Percentiles rank a stretch among this genome's conserved stretches.
These are phyloP conservation scores for Acanthamoeba sp. DNA, from an alignment of 208 protist genomes.

Conservation along the genomic window DNA sequence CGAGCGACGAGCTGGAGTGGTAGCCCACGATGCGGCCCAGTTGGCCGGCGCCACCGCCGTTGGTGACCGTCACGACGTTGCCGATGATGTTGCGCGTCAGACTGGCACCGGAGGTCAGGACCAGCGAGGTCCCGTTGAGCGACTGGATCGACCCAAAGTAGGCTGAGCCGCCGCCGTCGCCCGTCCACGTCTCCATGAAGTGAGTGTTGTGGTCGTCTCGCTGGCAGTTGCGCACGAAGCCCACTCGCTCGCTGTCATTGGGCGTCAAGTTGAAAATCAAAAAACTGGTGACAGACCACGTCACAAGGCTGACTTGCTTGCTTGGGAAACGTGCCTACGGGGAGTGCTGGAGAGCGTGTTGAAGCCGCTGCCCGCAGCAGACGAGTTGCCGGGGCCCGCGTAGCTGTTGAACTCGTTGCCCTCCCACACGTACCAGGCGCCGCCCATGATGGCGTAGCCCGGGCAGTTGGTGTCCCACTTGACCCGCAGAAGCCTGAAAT, in stretches of 20 bases:
- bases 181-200: slow-evolving; percentile 25
- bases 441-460: not conserved
- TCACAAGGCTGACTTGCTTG: no score
- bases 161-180: not conserved
- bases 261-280: no score
- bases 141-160: not conserved
- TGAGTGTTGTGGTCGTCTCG: not conserved
- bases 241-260: not conserved
- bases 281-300: no score
- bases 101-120: not conserved
- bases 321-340: no score
- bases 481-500: not conserved
- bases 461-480: slow-evolving; percentile 2
- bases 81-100: not conserved
- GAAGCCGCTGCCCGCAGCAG: not conserved
- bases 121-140: not conserved
- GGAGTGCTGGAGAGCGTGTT: not conserved
- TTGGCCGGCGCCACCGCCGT: not conserved
- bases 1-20: not conserved
- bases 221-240: slow-evolving; percentile 18
- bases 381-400: not conserved
- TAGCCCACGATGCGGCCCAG: not conserved
- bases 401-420: slow-evolving; percentile 31
- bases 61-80: not conserved
- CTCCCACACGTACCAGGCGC: not conserved